Evolutionary conservation across 2,329 filamentous ascomycete species (phyloP), one percentile per base, ranked within the genome.

Genomic region (Eurotiales sp.): DNA sequence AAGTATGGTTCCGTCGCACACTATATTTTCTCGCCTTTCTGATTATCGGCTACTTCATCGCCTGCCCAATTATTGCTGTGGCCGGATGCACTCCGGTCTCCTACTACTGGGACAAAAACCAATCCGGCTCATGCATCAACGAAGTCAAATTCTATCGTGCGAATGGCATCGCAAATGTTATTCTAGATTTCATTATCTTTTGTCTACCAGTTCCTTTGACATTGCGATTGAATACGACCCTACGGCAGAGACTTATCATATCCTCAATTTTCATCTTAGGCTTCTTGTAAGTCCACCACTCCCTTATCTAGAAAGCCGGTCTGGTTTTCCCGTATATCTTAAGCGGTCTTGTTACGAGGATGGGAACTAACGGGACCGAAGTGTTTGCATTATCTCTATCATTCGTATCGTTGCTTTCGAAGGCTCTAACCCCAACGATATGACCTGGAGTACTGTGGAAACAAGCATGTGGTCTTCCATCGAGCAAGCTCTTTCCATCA

Each of bases 151-250:
- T 63, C 47, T 63, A 59, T 41, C 57, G 61, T 8, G 60, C 56
- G 57, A 64, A 59, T 27, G 62, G 61, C 0, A 45, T 63, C 34
- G 58, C 52, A 11, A 64, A 64, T 40, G 52, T 64, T 52, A 17
- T 60, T 4, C 54, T 64, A 7, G 60, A 64, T 25, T 50, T 63
- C 17, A 17, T 65, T 19, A 50, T 65, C 11, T 58, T 64, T 29
- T 58, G 56, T 21, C 55, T 65, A n/a, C 62, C 62, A 5, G 52
- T 63, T n/a, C 60, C 62, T 0, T 60, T 64, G 59, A 56, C 59
- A 3, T 65, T 61, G 59, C 43, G 57, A 3, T 43, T 65, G 11
- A 57, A 60, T 19, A 57, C 56, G 8, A 55, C 47, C 12, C 21
- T 47, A 3, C 53, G 60, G 32, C 62, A 64, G 32, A 64, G 63